Evolutionary conservation across 352 stramenopile genomes (phyloP).

Genomic region (Pythium vanterpoolii): DNA sequence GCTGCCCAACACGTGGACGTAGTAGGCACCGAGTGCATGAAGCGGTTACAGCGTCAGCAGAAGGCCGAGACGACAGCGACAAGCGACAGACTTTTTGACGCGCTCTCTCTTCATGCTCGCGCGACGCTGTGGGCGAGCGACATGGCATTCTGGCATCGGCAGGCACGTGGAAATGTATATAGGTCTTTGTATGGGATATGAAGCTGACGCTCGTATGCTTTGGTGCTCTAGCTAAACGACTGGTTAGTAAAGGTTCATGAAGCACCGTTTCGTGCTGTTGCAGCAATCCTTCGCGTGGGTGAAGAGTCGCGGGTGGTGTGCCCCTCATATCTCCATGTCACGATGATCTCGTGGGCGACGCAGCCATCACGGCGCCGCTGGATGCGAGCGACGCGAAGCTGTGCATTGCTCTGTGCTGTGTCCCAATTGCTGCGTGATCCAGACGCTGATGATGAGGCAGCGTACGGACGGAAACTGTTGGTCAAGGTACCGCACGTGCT

Average conservation of each 20-base stretch:
- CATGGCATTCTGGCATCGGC: constrained; percentile 2
- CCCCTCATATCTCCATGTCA: constrained; percentile 16
- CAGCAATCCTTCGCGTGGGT: background rate
- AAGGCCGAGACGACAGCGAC: background rate
- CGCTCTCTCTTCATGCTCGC: constrained; percentile 1
- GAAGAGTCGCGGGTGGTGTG: background rate
- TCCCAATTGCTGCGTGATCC: background rate
- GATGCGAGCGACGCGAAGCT: constrained; percentile 2
- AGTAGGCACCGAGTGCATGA: background rate
- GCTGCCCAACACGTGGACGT: background rate
- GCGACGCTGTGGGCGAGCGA: constrained; percentile 17
- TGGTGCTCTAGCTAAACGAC: constrained; percentile 5
- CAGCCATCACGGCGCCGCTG: background rate
- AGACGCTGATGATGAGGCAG: background rate
- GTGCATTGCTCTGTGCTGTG: background rate
- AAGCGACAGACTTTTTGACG: constrained; percentile 2
- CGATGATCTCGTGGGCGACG: constrained; percentile 4
- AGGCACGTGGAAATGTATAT: background rate
- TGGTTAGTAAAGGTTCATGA: constrained; percentile 18
- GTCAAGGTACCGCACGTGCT: background rate
- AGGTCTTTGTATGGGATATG: no score
- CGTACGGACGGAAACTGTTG: background rate
- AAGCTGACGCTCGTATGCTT: background rate
- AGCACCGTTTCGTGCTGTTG: constrained; percentile 6
- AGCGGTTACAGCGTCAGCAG: background rate